These are phyloP conservation scores for Herpomyces periplanetae DNA, from an alignment of 2,329 filamentous ascomycete genomes.

Conservation along the genomic window DNA sequence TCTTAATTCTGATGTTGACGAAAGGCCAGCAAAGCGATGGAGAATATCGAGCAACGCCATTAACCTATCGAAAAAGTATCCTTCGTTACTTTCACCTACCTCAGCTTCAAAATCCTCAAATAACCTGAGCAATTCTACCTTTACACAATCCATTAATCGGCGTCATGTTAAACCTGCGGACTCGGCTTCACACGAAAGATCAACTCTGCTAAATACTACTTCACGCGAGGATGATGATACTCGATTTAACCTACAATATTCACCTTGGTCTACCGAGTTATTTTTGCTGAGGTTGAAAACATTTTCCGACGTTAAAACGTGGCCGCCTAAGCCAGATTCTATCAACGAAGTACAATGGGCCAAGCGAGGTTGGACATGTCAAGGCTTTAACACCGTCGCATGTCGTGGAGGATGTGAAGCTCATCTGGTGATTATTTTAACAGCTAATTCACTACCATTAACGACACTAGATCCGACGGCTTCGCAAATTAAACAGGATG, in stretches of 20 bases:
- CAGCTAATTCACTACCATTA: slow-evolving; percentile 16
- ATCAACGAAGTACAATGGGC: slow-evolving; percentile 82
- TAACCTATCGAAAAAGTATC: too few species aligned
- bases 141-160: too few species aligned
- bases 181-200: too few species aligned
- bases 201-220: too few species aligned
- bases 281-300: slow-evolving; percentile 46
- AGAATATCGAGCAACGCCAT: too few species aligned
- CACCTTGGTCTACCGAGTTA: slow-evolving; percentile 43
- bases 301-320: slow-evolving; percentile 61
- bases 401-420: slow-evolving; percentile 46
- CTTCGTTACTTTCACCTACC: too few species aligned
- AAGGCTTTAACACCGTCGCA: slow-evolving; percentile 27
- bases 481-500: slow-evolving; percentile 5
- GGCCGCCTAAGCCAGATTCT: slow-evolving; percentile 58
- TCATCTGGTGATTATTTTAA: slow-evolving; percentile 47
- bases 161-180: too few species aligned
- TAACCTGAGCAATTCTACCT: too few species aligned
- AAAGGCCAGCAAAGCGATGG: too few species aligned
- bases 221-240: too few species aligned
- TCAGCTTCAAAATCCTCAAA: too few species aligned
- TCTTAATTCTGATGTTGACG: too few species aligned
- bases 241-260: slow-evolving; percentile 33
- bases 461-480: slow-evolving; percentile 13
- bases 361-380: slow-evolving; percentile 60